Evolutionary conservation across 2,329 filamentous ascomycete species (phyloP).

Genomic region (Sarocladium strictum): DNA sequence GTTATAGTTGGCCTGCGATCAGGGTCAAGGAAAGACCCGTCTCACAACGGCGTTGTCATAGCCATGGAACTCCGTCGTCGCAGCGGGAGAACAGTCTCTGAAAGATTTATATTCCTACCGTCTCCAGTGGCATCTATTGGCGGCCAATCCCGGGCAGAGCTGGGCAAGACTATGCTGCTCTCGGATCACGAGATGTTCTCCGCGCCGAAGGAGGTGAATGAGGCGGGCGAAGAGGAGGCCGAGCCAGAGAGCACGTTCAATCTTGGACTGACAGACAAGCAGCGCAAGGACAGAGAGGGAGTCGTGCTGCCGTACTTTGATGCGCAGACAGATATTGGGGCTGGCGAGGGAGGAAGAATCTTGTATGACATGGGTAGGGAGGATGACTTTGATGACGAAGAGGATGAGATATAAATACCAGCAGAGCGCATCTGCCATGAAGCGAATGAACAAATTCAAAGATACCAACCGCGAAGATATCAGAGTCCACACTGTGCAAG

Average conservation of each 20-base stretch:
- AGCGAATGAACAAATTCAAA: neutral
- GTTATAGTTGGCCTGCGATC: slow-evolving; percentile 61
- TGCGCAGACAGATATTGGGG: slow-evolving; percentile 74
- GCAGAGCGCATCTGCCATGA: too few species aligned
- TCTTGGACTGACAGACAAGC: slow-evolving; percentile 82
- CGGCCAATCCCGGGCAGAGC: slow-evolving; percentile 13
- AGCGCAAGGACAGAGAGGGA: slow-evolving; percentile 77
- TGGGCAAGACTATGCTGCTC: slow-evolving; percentile 50
- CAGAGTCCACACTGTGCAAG: too few species aligned
- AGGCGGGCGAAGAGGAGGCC: slow-evolving; percentile 33
- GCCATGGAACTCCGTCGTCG: slow-evolving; percentile 83
- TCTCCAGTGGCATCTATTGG: slow-evolving; percentile 11
- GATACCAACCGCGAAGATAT: too few species aligned
- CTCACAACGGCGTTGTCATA: slow-evolving; percentile 55
- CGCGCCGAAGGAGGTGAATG: slow-evolving; percentile 30
- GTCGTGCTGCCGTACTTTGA: slow-evolving; percentile 96
- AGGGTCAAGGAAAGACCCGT: slow-evolving; percentile 34
- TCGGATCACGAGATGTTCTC: slow-evolving; percentile 71
- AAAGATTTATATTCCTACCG: slow-evolving; percentile 52
- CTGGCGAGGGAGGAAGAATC: slow-evolving; percentile 85
- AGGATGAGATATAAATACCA: slow-evolving; percentile 83
- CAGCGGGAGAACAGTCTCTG: slow-evolving; percentile 70
- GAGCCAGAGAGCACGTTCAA: slow-evolving; percentile 75
- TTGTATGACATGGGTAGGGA: slow-evolving; percentile 95
- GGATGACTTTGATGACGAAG: slow-evolving; percentile 95